These are phyloP conservation scores for Closterium sp. DNA, from an alignment of 139 green algal genomes.

Conservation along the genomic window DNA sequence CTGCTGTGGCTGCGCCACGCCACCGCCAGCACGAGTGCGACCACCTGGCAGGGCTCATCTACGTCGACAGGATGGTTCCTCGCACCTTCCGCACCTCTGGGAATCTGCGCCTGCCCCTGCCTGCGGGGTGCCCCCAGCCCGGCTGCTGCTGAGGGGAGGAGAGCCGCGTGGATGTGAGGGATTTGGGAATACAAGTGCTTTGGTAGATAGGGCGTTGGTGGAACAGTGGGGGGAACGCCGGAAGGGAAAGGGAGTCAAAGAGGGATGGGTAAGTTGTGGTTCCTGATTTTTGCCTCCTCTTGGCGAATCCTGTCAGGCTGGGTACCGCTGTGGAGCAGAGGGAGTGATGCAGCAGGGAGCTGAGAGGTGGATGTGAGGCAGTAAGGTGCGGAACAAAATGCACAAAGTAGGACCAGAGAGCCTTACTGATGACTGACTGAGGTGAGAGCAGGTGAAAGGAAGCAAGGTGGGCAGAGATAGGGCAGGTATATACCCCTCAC, in stretches of 20 bases:
- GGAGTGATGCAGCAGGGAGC: neutral
- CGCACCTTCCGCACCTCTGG: conserved; percentile 43
- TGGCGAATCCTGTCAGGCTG: neutral
- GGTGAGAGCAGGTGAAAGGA: neutral
- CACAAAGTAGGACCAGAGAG: neutral
- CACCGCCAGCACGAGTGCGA: conserved; percentile 52
- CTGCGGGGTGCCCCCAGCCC: conserved; percentile 3
- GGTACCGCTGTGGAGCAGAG: neutral
- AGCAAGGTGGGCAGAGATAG: neutral
- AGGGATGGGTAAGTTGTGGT: neutral
- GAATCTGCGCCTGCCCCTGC: conserved; percentile 31
- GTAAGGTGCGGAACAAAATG: neutral
- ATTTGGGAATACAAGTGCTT: too few species aligned
- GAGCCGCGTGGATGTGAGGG: neutral
- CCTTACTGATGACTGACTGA: neutral
- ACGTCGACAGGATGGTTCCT: conserved; percentile 50
- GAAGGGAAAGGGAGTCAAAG: too few species aligned
- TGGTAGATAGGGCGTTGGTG: neutral
- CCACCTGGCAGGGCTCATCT: conserved; percentile 50
- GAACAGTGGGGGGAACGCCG: neutral
- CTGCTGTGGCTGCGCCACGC: neutral
- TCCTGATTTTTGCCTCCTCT: neutral
- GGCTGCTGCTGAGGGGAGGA: neutral
- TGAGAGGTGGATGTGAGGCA: neutral
- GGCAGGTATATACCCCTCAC: neutral